A percentile compares a stretch with the other conserved stretches of the same genome.
phyloP scores from a whole-genome alignment of 495 filamentous ascomycete genomes.

The Penicillium waksmanii region DNA sequence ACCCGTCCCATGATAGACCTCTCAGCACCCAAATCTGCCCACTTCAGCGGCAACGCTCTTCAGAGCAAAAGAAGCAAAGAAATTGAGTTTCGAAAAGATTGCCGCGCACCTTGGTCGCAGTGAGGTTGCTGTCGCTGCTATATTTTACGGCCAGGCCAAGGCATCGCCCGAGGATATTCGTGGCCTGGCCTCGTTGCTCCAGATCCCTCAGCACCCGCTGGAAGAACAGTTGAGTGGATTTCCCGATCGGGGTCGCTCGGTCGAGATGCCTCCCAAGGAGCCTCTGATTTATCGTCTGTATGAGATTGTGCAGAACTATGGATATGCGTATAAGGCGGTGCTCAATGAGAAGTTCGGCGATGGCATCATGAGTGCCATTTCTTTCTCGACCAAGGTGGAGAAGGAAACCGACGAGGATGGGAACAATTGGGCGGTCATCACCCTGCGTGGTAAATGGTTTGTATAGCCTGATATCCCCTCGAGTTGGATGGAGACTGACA shows the following conservation, averaged over 20 bases:
- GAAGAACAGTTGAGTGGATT: conserved; percentile 67
- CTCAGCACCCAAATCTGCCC: conserved; percentile 61
- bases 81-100: conserved; percentile 82
- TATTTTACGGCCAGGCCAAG: conserved; percentile 93
- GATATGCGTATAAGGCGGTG: conserved; percentile 94
- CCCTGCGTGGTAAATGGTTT: conserved; percentile 90
- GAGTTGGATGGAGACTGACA: conserved; percentile 9
- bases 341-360: conserved; percentile 99
- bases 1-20: conserved; percentile 25
- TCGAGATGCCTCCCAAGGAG: conserved; percentile 93
- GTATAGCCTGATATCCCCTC: conserved; percentile 12
- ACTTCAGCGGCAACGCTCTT: conserved; percentile 77
- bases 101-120: conserved; percentile 75
- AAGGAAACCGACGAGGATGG: conserved; percentile 91
- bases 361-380: conserved; percentile 97
- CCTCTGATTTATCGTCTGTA: conserved; percentile 93
- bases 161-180: conserved; percentile 78
- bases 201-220: conserved; percentile 59
- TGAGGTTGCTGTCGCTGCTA: conserved; percentile 87
- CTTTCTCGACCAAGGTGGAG: conserved; percentile 90
- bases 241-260: conserved; percentile 80
- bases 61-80: conserved; percentile 73
- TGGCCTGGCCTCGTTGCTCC: conserved; percentile 70
- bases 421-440: conserved; percentile 86
- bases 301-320: conserved; percentile 98